Base-by-base conservation (phyloP, 176 grass and related monocot genomes). In the Triticum timopheevii region DNA sequence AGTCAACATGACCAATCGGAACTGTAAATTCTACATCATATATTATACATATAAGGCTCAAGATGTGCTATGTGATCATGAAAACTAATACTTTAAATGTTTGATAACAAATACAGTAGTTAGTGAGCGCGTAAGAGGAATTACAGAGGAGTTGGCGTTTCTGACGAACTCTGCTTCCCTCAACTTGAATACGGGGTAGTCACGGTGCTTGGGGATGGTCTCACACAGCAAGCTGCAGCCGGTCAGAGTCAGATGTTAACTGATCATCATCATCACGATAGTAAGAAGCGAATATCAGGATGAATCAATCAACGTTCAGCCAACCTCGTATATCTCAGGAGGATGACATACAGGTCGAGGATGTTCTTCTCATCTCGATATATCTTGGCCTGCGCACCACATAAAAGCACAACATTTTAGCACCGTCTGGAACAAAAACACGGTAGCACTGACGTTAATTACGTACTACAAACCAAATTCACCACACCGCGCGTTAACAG, bases 301-400 rank as follows among this genome's bases (percentile, higher is more conserved):
- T 65, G 35, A 65, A 73, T 52, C 47, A 22, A 77, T 69, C n/a
- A 86, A 80, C 23, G n/a, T 31, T 33, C 68, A 89, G 6, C 34
- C 38, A 44, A 89, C 97, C 97, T 99, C 61, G 97, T 94, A 80
- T 90, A 99, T 90, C 97, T 91, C 56, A 99, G 78, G 28, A 98
- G 94, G 59, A 98, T 98, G 40, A 96, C 95, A 65, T 98, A 98
- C 45, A 98, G 83, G 84, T 98, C 97, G 64, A 98, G 91, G 58
- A 96, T 49, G 80, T 98, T 98, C 73, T 86, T 91, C 90, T 98
- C 97, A 24, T 98, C 92, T 17, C 97, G 86, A 64, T 98, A 96
- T 84, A 98, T 98, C 71, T 84, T 92, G 83, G 97, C 97, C 97
- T 98, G 92, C 50, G 31, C 78, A 67, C 35, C 72, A 68, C 74